A percentile compares a stretch with the other conserved stretches of the same genome.
These are phyloP conservation scores for Naegleria gruberi DNA, from an alignment of 208 protist genomes.

Conservation along the genomic window DNA sequence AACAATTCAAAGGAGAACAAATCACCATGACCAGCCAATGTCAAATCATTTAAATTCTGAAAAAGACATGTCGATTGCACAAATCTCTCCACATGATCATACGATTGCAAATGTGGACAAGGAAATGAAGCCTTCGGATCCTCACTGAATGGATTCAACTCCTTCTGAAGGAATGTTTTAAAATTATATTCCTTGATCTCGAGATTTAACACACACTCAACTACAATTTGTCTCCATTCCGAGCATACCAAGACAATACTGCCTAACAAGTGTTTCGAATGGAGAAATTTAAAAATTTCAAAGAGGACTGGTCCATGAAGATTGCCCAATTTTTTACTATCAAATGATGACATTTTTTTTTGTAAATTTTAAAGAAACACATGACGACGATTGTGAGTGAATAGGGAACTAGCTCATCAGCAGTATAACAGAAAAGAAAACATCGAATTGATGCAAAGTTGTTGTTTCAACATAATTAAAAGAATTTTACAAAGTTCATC, in stretches of 20 bases:
- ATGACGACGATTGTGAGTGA: too few relatives aligned
- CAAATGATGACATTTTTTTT: too few relatives aligned
- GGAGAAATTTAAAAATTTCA: not conserved
- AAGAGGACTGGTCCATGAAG: not conserved
- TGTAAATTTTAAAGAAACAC: too few relatives aligned
- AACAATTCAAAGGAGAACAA: not conserved
- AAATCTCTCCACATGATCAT: not conserved
- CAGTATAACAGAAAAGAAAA: too few relatives aligned
- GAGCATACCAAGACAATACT: not conserved
- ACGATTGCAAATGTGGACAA: not conserved
- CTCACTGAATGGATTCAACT: not conserved
- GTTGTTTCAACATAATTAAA: too few relatives aligned
- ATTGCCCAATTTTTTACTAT: not conserved
- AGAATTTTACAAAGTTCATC: too few relatives aligned
- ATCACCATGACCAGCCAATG: not conserved
- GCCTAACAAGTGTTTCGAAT: not conserved
- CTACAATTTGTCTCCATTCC: not conserved
- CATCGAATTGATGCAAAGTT: too few relatives aligned
- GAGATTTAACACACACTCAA: not conserved
- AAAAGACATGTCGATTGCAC: not conserved
- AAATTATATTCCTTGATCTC: not conserved
- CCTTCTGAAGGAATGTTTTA: not conserved
- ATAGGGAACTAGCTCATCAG: too few relatives aligned
- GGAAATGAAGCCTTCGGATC: not conserved
- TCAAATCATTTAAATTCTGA: not conserved